Base-by-base conservation (phyloP, 257 asterid species). In the Fraxinus americana region DNA sequence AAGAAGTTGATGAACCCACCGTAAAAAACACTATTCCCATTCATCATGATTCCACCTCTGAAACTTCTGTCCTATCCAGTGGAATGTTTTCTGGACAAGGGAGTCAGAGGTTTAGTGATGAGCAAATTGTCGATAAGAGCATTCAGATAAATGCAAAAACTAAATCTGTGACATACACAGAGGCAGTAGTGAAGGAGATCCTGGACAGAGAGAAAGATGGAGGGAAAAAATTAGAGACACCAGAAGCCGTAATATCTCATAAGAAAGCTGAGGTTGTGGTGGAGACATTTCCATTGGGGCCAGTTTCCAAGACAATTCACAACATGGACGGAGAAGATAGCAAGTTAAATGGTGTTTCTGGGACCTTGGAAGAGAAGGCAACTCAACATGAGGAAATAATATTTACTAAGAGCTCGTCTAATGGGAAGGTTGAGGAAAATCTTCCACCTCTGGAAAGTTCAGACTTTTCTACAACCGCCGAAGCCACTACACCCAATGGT, bases 261-360 rank as follows among this genome's bases (percentile, higher is more conserved):
- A 57, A 29, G 39, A 81, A 77, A 50, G 57, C 85, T 25, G 72
- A 85, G 74, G 80, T 88, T 74, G 81, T 82, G 19, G 97, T 92
- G 81, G 98, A 94, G 86, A 90, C 82, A 67, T 92, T 94, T 87
- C 98, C 97, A 3, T 70, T 88, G 34, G 83, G 88, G 81, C 92
- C 96, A 8, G 78, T 91, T 61, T 78, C 87, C 30, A 21, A 61
- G 67, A 77, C 78, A 68, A 72, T 82, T 71, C 70, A 81, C 63
- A 77, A 61, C 72, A 65, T 76, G 76, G 87, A 75, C 70, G 87
- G 73, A 76, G 84, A 72, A 71, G 76, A 82, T 65, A 83, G 73
- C 79, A 82, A 83, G 35, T 63, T 75, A 39, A 74, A 17, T 66
- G 81, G 77, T 79, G 39, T 73, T 81, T 54, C 67, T 78, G 77